Conservation (phyloP, 352 stramenopile species). For the Globisporangium paddicum region DNA sequence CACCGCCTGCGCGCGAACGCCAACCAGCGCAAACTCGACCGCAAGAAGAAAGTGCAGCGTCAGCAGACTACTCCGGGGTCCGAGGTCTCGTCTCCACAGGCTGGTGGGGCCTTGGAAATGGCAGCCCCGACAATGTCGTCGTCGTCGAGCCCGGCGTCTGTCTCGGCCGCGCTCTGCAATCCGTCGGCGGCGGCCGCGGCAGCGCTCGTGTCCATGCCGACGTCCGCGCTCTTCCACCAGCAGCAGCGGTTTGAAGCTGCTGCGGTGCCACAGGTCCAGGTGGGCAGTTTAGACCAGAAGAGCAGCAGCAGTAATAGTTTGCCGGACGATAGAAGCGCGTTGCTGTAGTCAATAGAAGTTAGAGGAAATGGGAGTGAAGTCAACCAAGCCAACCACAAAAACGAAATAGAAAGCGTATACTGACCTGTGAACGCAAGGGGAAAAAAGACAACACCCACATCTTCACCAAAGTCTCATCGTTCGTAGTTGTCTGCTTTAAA, state of each 20-base stretch:
- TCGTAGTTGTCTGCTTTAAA: neutral
- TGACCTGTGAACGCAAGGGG: neutral
- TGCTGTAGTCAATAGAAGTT: slow-evolving; percentile 11
- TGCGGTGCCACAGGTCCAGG: neutral
- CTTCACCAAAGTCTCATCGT: neutral
- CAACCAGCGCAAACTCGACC: slow-evolving; percentile 80
- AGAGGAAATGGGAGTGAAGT: neutral
- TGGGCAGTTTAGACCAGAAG: neutral
- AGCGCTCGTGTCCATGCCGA: slow-evolving; percentile 28
- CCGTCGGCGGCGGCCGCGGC: slow-evolving; percentile 35
- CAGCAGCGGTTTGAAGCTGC: slow-evolving; percentile 26
- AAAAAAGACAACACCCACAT: neutral
- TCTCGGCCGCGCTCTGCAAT: slow-evolving; percentile 8
- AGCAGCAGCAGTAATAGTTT: slow-evolving; percentile 13
- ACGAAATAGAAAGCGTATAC: neutral
- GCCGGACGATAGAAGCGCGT: slow-evolving; percentile 13
- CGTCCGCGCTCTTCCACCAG: slow-evolving; percentile 14
- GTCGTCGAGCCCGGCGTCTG: slow-evolving; percentile 7
- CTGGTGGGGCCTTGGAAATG: neutral
- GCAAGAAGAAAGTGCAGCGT: slow-evolving; percentile 76
- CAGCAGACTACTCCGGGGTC: slow-evolving; percentile 21
- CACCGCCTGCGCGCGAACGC: slow-evolving; percentile 73
- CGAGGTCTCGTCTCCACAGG: neutral
- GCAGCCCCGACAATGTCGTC: neutral
- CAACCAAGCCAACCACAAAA: neutral